phyloP scores from a whole-genome alignment of 1,139 yeast species.

The Magnusiomyces magnusii region DNA sequence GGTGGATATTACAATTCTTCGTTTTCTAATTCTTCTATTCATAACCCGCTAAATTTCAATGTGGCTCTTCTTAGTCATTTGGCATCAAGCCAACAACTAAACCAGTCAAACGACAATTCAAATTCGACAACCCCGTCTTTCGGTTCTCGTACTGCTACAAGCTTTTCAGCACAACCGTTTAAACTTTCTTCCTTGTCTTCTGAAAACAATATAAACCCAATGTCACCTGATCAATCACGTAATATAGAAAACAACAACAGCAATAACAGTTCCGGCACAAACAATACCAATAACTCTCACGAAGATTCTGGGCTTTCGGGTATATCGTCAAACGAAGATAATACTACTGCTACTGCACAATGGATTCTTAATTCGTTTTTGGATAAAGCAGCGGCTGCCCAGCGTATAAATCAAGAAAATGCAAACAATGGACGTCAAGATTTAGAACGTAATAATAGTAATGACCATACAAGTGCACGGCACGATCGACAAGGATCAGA shows the following conservation, averaged over 20 bases:
- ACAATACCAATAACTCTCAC: not conserved
- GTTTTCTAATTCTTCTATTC: conserved; percentile 1
- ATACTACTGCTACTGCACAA: not conserved
- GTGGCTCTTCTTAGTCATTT: conserved; percentile 1
- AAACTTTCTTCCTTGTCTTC: not conserved
- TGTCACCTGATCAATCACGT: not conserved
- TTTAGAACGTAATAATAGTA: not conserved
- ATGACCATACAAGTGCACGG: not conserved
- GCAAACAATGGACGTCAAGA: not conserved
- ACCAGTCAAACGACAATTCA: not conserved
- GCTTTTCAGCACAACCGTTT: not conserved
- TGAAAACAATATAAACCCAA: not conserved
- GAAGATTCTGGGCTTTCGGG: not conserved
- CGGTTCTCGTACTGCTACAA: not conserved
- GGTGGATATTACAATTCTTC: not conserved
- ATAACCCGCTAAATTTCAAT: conserved; percentile 2
- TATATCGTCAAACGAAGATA: not conserved
- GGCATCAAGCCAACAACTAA: not conserved
- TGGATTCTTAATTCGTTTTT: not conserved
- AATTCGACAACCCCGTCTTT: too few relatives aligned
- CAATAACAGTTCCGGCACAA: not conserved
- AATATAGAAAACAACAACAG: not conserved
- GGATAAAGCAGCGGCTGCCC: not conserved
- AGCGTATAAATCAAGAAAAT: not conserved
- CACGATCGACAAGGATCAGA: not conserved